phyloP scores from a whole-genome alignment of 495 filamentous ascomycete genomes.

The Cryomyces minteri region DNA sequence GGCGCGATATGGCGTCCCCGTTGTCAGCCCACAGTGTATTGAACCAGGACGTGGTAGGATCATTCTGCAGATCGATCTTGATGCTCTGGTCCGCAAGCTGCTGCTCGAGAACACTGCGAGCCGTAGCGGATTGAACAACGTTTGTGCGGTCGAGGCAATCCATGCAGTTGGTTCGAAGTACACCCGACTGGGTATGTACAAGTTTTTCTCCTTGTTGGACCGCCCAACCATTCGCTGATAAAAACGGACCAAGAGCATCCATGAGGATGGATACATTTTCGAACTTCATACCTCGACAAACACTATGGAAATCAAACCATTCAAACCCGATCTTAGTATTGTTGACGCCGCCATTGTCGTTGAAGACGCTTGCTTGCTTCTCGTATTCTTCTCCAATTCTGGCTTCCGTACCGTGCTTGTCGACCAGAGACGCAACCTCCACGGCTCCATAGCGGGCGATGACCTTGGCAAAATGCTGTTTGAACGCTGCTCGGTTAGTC shows the following conservation, averaged over 20 bases:
- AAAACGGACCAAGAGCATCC: constrained; percentile 39
- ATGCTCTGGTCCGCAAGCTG: constrained; percentile 62
- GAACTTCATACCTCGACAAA: constrained; percentile 91
- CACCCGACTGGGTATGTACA: constrained; percentile 40
- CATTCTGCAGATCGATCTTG: constrained; percentile 43
- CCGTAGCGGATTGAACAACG: constrained; percentile 78
- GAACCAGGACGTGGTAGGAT: constrained; percentile 72
- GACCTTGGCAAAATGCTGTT: constrained; percentile 55
- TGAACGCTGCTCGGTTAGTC: constrained; percentile 59
- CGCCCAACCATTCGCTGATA: constrained; percentile 42
- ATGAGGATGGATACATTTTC: constrained; percentile 75
- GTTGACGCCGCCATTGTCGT: constrained; percentile 37
- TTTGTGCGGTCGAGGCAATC: constrained; percentile 91
- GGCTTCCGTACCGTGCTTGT: constrained; percentile 64
- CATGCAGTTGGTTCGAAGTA: constrained; percentile 90
- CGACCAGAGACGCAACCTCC: constrained; percentile 69
- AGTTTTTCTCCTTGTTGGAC: constrained; percentile 19
- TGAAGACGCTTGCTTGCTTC: constrained; percentile 38
- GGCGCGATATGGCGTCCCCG: constrained; percentile 50
- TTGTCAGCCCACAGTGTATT: constrained; percentile 95
- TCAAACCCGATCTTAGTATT: constrained; percentile 45
- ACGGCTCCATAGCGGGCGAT: constrained; percentile 49
- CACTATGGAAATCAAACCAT: constrained; percentile 91
- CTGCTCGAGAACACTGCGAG: constrained; percentile 51
- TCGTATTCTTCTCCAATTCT: constrained; percentile 65